A percentile compares a stretch with the other conserved stretches of the same genome.
Conservation (phyloP, 2,329 filamentous ascomycete species). For the Trichocomaceae sp. region DNA sequence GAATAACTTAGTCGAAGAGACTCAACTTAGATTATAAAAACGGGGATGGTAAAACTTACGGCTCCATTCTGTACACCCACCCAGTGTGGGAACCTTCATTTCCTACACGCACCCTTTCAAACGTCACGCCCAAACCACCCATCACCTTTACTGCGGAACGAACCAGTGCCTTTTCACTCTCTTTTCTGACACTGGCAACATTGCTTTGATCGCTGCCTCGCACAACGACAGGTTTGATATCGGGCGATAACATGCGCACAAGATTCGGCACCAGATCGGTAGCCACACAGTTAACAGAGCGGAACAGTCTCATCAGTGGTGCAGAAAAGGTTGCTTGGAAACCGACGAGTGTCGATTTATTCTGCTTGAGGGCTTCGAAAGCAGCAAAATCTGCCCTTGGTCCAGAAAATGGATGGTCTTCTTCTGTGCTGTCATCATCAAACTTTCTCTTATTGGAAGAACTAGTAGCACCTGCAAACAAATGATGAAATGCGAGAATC, state of each 20-base stretch:
- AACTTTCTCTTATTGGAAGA: conserved; percentile 35
- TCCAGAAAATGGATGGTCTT: conserved; percentile 69
- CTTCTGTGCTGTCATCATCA: conserved; percentile 40
- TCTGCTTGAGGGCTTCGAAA: conserved; percentile 72
- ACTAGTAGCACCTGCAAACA: conserved; percentile 68
- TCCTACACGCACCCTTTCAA: conserved; percentile 76
- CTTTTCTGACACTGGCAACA: conserved; percentile 80
- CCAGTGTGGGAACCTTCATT: conserved; percentile 55
- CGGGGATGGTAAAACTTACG: conserved; percentile 56
- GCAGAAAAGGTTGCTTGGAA: conserved; percentile 68
- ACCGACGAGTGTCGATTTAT: conserved; percentile 63
- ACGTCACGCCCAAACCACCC: conserved; percentile 70
- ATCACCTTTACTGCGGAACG: conserved; percentile 73
- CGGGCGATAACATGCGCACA: conserved; percentile 74
- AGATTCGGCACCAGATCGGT: conserved; percentile 81
- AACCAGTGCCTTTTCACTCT: conserved; percentile 75
- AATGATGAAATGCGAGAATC: conserved; percentile 79
- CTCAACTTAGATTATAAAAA: neutral
- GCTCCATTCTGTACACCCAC: conserved; percentile 93
- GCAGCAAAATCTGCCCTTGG: conserved; percentile 75
- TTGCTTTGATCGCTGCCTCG: conserved; percentile 58
- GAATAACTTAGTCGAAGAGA: conserved; percentile 26
- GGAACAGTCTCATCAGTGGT: conserved; percentile 67
- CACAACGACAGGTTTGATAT: conserved; percentile 85
- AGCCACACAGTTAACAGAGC: conserved; percentile 68